These are phyloP conservation scores for Coprinopsis cinerea DNA, from an alignment of 768 basidiomycete genomes.

Conservation along the genomic window DNA sequence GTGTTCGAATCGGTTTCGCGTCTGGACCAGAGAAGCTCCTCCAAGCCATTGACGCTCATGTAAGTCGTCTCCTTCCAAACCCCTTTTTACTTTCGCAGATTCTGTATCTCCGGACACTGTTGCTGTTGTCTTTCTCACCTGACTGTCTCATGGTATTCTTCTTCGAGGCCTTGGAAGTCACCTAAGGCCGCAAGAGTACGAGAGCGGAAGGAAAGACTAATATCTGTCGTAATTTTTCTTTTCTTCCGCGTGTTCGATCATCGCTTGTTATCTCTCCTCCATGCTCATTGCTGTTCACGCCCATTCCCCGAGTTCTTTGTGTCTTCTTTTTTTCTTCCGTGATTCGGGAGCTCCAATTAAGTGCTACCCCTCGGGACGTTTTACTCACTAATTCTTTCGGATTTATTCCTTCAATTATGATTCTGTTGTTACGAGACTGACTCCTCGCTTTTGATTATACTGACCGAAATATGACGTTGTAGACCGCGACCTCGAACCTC, in stretches of 20 bases:
- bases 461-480: slow-evolving; percentile 4
- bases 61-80: slow-evolving; percentile 21
- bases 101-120: background rate
- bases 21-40: slow-evolving; percentile 68
- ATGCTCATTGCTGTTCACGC: too few relatives aligned
- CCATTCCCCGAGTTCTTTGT: background rate
- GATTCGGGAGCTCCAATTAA: too few relatives aligned
- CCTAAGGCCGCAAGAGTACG: background rate
- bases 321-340: too few relatives aligned
- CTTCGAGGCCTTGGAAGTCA: background rate
- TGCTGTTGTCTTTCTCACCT: background rate
- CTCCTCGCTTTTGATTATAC: background rate
- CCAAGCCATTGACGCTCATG: slow-evolving; percentile 64
- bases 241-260: too few relatives aligned
- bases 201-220: background rate
- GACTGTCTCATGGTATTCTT: background rate
- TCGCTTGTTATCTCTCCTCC: too few relatives aligned
- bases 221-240: background rate
- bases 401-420: too few relatives aligned
- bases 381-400: background rate
- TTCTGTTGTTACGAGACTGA: too few relatives aligned
- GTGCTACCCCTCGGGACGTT: too few relatives aligned
- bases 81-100: background rate
- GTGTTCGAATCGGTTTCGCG: slow-evolving; percentile 77
- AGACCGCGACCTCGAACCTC: slow-evolving; percentile 65